phyloP scores from a whole-genome alignment of 2,329 filamentous ascomycete species.

The Neonectria hederae region DNA sequence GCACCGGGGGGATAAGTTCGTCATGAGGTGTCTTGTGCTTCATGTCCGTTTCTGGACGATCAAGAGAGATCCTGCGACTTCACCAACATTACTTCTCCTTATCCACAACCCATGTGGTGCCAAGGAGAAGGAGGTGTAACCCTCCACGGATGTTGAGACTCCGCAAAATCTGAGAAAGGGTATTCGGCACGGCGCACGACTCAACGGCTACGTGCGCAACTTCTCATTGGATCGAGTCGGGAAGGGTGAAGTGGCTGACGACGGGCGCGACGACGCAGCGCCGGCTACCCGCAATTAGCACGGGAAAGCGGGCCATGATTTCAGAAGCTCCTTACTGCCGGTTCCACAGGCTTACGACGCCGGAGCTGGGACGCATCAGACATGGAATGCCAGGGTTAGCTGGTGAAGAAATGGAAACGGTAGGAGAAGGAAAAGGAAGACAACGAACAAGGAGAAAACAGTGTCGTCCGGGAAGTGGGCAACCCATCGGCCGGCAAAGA shows the following conservation, averaged over 20 bases:
- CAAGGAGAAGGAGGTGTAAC: not conserved
- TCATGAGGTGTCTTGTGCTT: conserved; percentile 9
- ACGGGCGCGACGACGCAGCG: not conserved
- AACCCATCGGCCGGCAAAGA: not conserved
- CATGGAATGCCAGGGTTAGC: not conserved
- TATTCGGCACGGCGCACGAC: not conserved
- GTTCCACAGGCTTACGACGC: conserved; percentile 15
- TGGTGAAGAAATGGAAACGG: not conserved
- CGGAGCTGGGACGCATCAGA: not conserved
- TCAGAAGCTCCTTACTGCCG: not conserved
- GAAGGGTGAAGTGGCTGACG: conserved; percentile 1
- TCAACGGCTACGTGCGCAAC: conserved; percentile 15
- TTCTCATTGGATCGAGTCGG: conserved; percentile 6
- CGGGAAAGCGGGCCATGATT: not conserved
- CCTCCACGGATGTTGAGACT: conserved; percentile 24
- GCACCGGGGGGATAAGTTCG: not conserved
- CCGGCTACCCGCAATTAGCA: not conserved
- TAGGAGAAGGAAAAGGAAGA: not conserved
- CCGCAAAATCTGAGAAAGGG: not conserved
- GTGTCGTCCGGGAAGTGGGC: conserved; percentile 1
- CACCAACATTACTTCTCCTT: not conserved
- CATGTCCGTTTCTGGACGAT: conserved; percentile 12
- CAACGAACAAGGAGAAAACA: not conserved
- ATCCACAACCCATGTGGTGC: not conserved
- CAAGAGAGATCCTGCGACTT: conserved; percentile 3